These are phyloP conservation scores for Colletotrichum gloeosporioides DNA, from an alignment of 2,329 filamentous ascomycete species.

Conservation along the genomic window DNA sequence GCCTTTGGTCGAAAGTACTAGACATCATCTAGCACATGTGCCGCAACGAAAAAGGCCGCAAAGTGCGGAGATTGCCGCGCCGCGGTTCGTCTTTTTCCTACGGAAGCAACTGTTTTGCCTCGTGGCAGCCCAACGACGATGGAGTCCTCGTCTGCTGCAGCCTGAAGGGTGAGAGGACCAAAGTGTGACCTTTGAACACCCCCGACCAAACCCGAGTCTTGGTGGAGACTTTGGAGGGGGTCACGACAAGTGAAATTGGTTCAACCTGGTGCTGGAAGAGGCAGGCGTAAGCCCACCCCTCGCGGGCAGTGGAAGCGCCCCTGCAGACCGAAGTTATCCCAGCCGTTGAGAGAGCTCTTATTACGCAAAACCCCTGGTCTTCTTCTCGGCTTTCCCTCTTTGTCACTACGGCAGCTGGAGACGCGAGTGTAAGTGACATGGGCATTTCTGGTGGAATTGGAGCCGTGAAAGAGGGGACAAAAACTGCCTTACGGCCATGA, in stretches of 20 bases:
- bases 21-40: not conserved
- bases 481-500: not conserved
- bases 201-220: slow-evolving; percentile 6
- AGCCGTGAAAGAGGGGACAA: not conserved
- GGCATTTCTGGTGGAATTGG: not conserved
- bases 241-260: not conserved
- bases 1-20: not conserved
- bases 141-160: not conserved
- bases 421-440: not conserved
- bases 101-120: too few species aligned
- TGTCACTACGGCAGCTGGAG: not conserved
- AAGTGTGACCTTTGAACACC: not conserved
- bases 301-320: not conserved
- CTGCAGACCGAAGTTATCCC: slow-evolving; percentile 9
- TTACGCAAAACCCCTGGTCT: not conserved
- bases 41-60: not conserved
- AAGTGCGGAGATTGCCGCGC: not conserved
- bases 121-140: slow-evolving; percentile 16
- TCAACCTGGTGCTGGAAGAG: not conserved
- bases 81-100: too few species aligned
- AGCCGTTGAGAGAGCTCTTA: not conserved
- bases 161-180: not conserved
- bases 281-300: not conserved
- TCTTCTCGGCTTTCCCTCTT: not conserved
- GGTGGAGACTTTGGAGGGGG: not conserved